A percentile compares a stretch with the other conserved stretches of the same genome.
Evolutionary conservation across 495 filamentous ascomycete species (phyloP).

Genomic region (Hypoxylon subgilvum): DNA sequence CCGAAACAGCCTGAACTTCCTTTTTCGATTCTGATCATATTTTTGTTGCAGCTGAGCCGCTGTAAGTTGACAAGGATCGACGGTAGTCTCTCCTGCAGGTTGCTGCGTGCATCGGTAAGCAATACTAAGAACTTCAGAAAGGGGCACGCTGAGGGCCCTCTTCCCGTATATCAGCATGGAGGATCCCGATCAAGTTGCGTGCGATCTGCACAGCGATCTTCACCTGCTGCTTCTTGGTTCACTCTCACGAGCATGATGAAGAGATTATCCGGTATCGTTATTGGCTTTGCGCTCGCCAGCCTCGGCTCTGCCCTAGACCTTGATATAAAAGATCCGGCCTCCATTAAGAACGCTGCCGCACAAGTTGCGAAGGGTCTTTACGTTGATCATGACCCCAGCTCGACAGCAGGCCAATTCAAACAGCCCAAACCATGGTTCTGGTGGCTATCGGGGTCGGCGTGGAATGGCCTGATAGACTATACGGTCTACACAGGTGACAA

Average conservation of each 20-base stretch:
- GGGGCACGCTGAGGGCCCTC: background rate
- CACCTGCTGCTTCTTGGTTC: background rate
- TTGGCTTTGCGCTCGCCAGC: conserved; percentile 13
- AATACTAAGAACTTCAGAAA: conserved; percentile 26
- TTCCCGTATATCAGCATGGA: conserved; percentile 16
- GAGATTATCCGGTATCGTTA: conserved; percentile 24
- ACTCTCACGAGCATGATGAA: conserved; percentile 19
- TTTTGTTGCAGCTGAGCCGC: conserved; percentile 18
- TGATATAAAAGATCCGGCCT: conserved; percentile 30
- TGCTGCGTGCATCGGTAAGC: conserved; percentile 18
- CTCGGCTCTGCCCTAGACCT: conserved; percentile 24
- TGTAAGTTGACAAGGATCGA: conserved; percentile 24
- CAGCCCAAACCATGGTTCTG: conserved; percentile 78
- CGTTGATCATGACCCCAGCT: conserved; percentile 69
- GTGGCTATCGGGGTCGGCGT: conserved; percentile 81
- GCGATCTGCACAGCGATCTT: background rate
- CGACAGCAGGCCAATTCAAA: conserved; percentile 66
- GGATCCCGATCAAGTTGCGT: background rate
- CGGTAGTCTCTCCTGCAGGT: conserved; percentile 10
- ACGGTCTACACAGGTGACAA: conserved; percentile 79
- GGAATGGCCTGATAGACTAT: conserved; percentile 79
- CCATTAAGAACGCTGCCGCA: conserved; percentile 49
- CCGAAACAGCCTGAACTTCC: conserved; percentile 31
- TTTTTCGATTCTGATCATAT: conserved; percentile 21
- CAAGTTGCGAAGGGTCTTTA: conserved; percentile 61